Base-by-base conservation (phyloP, 1,284 basidiomycete genomes). In the Leccinum huronense region DNA sequence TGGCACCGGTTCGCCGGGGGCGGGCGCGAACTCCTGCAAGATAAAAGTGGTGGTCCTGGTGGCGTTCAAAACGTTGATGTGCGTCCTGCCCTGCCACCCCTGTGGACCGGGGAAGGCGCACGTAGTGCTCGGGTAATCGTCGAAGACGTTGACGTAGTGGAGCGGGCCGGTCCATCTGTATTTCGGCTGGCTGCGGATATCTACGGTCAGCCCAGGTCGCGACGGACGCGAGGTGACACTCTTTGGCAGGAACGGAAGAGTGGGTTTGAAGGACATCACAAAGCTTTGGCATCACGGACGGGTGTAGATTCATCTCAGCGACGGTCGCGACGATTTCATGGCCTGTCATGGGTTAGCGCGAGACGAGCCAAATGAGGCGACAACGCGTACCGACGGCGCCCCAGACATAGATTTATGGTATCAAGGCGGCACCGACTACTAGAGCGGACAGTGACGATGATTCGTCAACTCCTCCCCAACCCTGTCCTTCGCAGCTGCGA, bases 301-400 rank as follows among this genome's bases (percentile, higher is more conserved):
- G 92, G 72, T 94, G 86, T 4, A 97, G 83, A 75, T 97, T 88
- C 62, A 95, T 92, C 75, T 97, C 93, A 0, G 95, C 95, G 63
- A 98, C 94, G 5, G 94, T 95, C 2, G 94, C 95, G 1, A 95
- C 86, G 57, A 97, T 91, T 79, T 96, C 91, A 70, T 97, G 95
- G 10, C 54, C 27, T 30, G 30, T 31, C 19, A 23, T 13, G 42
- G 8, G 54, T 66, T 10, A 57, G 59, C 30, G 30, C 19, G 27
- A 30, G 53, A 14, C 1, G 11, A 13, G 2, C 19, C 23, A n/a
- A 31, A 27, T 31, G 14, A 40, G 19, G 14, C 34, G 14, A 40
- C 2, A 33, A 62, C 53, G 38, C 76, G 48, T 65, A 82, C 81
- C 81, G 54, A 79, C 81, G 51, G 74, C 76, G 23, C 81, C 81